A percentile compares a stretch with the other conserved stretches of the same genome.
Conservation (phyloP, 2,329 filamentous ascomycete species). For the Phaeosphaeria sp. region DNA sequence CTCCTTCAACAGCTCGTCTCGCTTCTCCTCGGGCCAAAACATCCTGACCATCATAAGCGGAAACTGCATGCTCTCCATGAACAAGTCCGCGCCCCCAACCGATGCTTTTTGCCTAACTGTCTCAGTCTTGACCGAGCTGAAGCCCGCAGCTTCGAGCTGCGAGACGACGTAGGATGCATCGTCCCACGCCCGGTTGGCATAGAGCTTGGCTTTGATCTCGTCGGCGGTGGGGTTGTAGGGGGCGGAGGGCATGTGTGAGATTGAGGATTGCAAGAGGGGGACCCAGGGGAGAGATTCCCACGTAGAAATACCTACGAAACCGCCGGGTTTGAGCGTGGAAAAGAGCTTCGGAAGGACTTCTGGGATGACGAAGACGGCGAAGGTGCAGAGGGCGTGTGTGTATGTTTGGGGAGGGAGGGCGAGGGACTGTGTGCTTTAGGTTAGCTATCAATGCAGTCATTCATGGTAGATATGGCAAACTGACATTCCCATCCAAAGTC, state of each 20-base stretch:
- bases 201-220: conserved; percentile 14
- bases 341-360: conserved; percentile 8
- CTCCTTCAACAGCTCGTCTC: conserved; percentile 11
- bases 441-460: not conserved
- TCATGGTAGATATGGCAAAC: too few relatives aligned
- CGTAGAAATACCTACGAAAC: conserved; percentile 29
- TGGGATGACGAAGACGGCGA: conserved; percentile 28
- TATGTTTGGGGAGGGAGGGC: conserved; percentile 6
- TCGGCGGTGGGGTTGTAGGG: conserved; percentile 9
- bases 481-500: conserved; percentile 25
- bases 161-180: conserved; percentile 11
- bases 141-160: conserved; percentile 22
- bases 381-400: conserved; percentile 33
- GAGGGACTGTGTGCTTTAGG: not conserved
- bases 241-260: conserved; percentile 6
- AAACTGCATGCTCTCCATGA: conserved; percentile 19
- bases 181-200: conserved; percentile 17
- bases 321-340: conserved; percentile 8
- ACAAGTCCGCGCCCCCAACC: conserved; percentile 19
- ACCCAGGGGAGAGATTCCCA: conserved; percentile 27
- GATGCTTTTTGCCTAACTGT: conserved; percentile 7
- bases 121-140: conserved; percentile 18
- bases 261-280: conserved; percentile 6
- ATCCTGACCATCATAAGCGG: conserved; percentile 19
- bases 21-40: conserved; percentile 25